Base-by-base conservation (phyloP, 495 filamentous ascomycete species). In the Penicillium ucsense region DNA sequence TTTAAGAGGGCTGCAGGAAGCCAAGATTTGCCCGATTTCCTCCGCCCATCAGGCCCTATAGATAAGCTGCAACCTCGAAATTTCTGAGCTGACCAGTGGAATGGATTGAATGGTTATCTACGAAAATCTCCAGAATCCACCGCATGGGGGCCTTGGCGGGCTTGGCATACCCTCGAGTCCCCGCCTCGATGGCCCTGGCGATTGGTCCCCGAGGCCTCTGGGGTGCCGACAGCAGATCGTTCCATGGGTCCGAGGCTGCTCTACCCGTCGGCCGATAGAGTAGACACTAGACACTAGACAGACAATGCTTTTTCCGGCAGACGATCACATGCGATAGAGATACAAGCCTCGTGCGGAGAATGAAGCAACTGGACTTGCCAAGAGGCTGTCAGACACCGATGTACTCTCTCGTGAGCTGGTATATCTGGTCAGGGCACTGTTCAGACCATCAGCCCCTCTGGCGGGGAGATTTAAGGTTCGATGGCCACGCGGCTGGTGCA, bases 51-150 rank as follows among this genome's bases (percentile, higher is more conserved):
- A 61, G 11, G 45, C 4, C 27, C 33, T 9, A 28, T 44, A 48
- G 54, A 60, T 63, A 60, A 58, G 49, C 40, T 34, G 43, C 46
- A 41, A 29, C n/a, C 45, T 31, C 12, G 41, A 54, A 57, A 54
- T 52, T 52, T 53, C 42, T 51, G 45, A 35, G 41, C 47, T 49
- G 41, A 27, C 41, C 41, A 31, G 28, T 40, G 29, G 29, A 37
- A 37, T 37, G 4, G 35, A 3, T 11, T 45, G 30, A 34, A 31
- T 35, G 36, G 31, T 29, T 47, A 51, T 47, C 49, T 54, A 47
- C 56, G 46, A 20, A 20, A 20, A 20, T 41, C 39, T 45, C 41
- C 30, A 32, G 11, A 6, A 31, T 38, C 34, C 20, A 20, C 20
- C 20, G 20, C 20, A 20, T 20, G 30, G 35, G 10, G 20, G 35